Evolutionary conservation across 352 stramenopile genomes (phyloP).

Genomic region (Pythium scleroteichum): DNA sequence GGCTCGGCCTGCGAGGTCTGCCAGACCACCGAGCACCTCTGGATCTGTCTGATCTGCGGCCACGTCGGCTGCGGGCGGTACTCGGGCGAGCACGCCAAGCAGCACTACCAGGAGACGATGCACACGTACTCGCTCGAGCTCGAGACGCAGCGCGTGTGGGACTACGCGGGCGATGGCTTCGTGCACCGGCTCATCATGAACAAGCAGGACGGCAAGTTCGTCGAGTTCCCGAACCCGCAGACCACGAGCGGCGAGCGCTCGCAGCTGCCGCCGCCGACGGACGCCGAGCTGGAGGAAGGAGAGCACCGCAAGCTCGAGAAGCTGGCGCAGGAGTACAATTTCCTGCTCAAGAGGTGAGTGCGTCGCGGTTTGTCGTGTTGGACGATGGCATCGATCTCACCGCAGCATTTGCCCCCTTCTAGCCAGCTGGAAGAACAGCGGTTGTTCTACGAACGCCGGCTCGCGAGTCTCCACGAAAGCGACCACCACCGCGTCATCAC

Average conservation of each 20-base stretch:
- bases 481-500: slow-evolving; percentile 54
- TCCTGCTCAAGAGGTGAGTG: slow-evolving; percentile 90
- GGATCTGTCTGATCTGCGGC: slow-evolving; percentile 96
- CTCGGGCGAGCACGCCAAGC: slow-evolving; percentile 92
- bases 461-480: slow-evolving; percentile 62
- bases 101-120: slow-evolving; percentile 92
- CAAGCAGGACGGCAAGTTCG: slow-evolving; percentile 94
- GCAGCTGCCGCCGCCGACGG: slow-evolving; percentile 60
- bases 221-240: slow-evolving; percentile 92
- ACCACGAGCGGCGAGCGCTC: slow-evolving; percentile 67
- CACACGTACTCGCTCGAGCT: slow-evolving; percentile 96
- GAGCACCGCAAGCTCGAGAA: slow-evolving; percentile 96
- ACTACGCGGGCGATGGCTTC: slow-evolving; percentile 92
- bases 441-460: slow-evolving; percentile 89
- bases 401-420: not conserved
- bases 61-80: slow-evolving; percentile 96
- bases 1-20: slow-evolving; percentile 94
- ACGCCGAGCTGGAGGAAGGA: slow-evolving; percentile 88
- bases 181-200: slow-evolving; percentile 88
- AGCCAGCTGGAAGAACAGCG: slow-evolving; percentile 96
- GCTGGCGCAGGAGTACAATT: slow-evolving; percentile 96
- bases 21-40: slow-evolving; percentile 92
- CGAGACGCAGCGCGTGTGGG: slow-evolving; percentile 95
- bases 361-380: too few relatives aligned
- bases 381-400: too few relatives aligned